Percentiles rank a stretch among this genome's conserved stretches.
These are phyloP conservation scores for Hyaloscypha hepaticicola DNA, from an alignment of 495 filamentous ascomycete genomes.

Conservation along the genomic window DNA sequence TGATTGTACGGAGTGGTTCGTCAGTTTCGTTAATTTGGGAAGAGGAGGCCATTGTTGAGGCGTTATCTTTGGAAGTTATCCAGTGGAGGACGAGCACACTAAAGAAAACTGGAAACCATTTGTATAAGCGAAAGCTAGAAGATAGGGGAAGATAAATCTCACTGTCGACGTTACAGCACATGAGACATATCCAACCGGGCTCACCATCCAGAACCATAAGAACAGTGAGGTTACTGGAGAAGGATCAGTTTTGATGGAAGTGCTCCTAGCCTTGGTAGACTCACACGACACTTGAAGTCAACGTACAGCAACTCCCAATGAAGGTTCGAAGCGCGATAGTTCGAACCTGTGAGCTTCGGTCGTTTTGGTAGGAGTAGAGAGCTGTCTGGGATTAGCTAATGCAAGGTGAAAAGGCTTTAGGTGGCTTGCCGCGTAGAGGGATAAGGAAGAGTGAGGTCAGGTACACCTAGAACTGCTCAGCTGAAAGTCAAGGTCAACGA, in stretches of 20 bases:
- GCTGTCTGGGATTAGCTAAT: conserved; percentile 24
- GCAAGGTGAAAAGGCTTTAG: background rate
- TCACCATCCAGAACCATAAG: conserved; percentile 51
- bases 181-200: conserved; percentile 55
- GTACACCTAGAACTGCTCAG: conserved; percentile 41
- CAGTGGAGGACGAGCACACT: conserved; percentile 52
- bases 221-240: conserved; percentile 48
- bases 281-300: conserved; percentile 48
- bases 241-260: background rate
- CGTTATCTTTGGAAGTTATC: conserved; percentile 50
- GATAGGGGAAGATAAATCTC: conserved; percentile 19
- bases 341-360: conserved; percentile 33
- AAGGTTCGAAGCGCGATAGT: conserved; percentile 47
- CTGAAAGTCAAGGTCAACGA: background rate
- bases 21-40: background rate
- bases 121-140: background rate
- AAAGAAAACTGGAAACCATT: conserved; percentile 45
- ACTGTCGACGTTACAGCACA: conserved; percentile 57
- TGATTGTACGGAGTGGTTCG: background rate
- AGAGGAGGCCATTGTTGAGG: conserved; percentile 17
- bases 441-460: conserved; percentile 50
- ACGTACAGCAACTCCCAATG: conserved; percentile 47
- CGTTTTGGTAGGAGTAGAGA: conserved; percentile 33
- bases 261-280: conserved; percentile 8
- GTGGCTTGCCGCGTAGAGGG: conserved; percentile 43